phyloP scores from a whole-genome alignment of 345 rosid species.

The Melastoma malabathricum region DNA sequence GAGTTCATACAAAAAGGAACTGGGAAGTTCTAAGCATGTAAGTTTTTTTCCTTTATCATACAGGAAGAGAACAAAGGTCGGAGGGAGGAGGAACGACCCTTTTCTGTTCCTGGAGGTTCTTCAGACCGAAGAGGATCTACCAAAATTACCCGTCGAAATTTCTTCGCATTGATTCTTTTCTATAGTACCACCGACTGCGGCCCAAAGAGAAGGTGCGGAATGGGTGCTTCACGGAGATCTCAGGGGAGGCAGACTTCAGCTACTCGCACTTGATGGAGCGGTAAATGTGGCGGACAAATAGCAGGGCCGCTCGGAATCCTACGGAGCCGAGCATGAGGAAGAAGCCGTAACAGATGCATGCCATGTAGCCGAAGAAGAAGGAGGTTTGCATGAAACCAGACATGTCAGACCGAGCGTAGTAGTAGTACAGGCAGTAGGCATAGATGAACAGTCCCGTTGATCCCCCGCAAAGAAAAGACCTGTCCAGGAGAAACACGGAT shows the following conservation, averaged over 20 bases:
- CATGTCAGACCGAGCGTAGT: conserved; percentile 59
- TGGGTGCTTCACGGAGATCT: conserved; percentile 7
- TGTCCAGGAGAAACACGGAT: conserved; percentile 8
- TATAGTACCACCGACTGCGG: no score
- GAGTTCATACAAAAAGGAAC: no score
- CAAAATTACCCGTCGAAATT: no score
- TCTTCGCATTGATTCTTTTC: no score
- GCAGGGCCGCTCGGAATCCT: conserved; percentile 55
- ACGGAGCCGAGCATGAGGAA: conserved; percentile 61
- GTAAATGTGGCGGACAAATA: conserved; percentile 62
- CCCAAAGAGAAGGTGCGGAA: no score
- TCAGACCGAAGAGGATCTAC: no score
- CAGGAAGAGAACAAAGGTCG: no score
- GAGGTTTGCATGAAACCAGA: conserved; percentile 78
- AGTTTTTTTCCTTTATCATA: no score
- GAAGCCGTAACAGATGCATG: conserved; percentile 66
- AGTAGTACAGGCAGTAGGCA: conserved; percentile 59
- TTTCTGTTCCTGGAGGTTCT: no score
- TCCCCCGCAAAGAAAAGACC: conserved; percentile 69
- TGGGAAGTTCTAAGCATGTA: no score
- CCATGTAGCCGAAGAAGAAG: conserved; percentile 74
- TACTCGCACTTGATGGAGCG: conserved; percentile 64
- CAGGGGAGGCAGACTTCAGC: no score
- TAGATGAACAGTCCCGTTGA: conserved; percentile 55
- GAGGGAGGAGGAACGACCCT: no score